A percentile compares a stretch with the other conserved stretches of the same genome.
phyloP scores from a whole-genome alignment of 176 grass and related monocot species.

The Ananas comosus region DNA sequence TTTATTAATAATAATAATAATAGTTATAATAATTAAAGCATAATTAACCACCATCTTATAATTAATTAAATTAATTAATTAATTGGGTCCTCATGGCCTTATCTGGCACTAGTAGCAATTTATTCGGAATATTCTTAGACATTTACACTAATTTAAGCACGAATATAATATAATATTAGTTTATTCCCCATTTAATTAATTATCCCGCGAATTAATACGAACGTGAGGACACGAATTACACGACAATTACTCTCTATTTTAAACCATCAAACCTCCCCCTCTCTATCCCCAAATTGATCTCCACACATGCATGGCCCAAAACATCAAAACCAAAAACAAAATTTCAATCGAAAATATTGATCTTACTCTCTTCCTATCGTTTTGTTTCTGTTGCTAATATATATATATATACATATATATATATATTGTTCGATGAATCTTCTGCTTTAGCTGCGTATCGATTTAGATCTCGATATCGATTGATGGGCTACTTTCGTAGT shows the following conservation, averaged over 20 bases:
- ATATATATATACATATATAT: too few species aligned
- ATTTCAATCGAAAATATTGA: too few species aligned
- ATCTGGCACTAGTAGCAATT: too few species aligned
- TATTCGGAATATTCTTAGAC: not conserved
- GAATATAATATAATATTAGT: not conserved
- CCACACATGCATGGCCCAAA: too few species aligned
- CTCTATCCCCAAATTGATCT: too few species aligned
- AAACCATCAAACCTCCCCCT: not conserved
- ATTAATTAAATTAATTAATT: not conserved
- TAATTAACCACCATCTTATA: not conserved
- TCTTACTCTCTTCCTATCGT: too few species aligned
- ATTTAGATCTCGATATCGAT: not conserved
- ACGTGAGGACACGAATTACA: not conserved
- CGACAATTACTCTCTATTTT: not conserved
- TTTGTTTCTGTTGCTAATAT: not conserved
- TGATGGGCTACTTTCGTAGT: conserved; percentile 33
- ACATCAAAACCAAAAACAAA: too few species aligned
- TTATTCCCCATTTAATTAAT: not conserved
- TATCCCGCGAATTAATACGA: not conserved
- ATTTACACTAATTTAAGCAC: not conserved
- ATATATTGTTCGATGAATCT: not conserved
- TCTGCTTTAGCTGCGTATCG: not conserved
- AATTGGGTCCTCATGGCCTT: too few species aligned
- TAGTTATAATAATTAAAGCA: not conserved
- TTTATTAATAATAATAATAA: not conserved